Conservation (phyloP, 306 rosid genomes). For the Arachis hypogaea region DNA sequence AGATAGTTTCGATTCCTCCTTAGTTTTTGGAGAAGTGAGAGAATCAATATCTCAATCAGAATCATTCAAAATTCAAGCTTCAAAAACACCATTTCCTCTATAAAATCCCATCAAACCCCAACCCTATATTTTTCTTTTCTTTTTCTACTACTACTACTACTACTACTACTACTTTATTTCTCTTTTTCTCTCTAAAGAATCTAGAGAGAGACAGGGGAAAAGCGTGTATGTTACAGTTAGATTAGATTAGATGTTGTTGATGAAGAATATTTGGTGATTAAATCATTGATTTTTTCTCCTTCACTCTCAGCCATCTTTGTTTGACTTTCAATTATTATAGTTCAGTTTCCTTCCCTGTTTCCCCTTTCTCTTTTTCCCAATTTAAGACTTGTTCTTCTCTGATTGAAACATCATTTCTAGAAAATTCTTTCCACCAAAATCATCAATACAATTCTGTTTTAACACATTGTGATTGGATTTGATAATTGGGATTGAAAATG, state of each 20-base stretch:
- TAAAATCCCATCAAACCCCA: background rate
- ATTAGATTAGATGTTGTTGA: background rate
- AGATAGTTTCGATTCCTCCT: conserved; percentile 15
- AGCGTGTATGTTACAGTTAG: conserved; percentile 2
- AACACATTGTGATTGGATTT: too few relatives aligned
- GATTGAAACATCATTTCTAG: background rate
- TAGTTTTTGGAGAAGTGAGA: conserved; percentile 6
- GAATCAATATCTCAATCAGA: conserved; percentile 40
- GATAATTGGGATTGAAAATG: conserved; percentile 43
- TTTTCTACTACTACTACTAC: background rate
- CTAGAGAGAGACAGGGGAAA: background rate
- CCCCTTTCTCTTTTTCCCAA: conserved; percentile 7
- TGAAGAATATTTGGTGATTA: conserved; percentile 23
- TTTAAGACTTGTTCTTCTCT: conserved; percentile 20
- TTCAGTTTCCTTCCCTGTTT: conserved; percentile 20
- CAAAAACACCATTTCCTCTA: background rate
- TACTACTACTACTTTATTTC: background rate
- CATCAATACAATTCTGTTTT: too few relatives aligned
- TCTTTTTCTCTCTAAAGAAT: background rate
- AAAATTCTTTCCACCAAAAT: too few relatives aligned
- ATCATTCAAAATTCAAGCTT: conserved; percentile 27
- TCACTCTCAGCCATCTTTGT: conserved; percentile 37
- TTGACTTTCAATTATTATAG: conserved; percentile 35
- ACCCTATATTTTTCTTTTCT: background rate
- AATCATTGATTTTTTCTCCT: conserved; percentile 26